Evolutionary conservation across 257 asterid species (phyloP).

Genomic region (Scutellaria baicalensis): DNA sequence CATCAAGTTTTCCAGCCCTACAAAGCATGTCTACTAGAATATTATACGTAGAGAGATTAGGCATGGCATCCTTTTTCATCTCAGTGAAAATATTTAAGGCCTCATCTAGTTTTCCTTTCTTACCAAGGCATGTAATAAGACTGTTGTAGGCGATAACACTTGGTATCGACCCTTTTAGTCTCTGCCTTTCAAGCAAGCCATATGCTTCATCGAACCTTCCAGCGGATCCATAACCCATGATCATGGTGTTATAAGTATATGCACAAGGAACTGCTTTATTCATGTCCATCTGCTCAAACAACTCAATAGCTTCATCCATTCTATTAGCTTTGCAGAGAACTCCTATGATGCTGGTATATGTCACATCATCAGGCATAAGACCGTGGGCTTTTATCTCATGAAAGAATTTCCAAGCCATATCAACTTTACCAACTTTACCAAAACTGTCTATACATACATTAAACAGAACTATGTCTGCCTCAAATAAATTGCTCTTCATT

Average conservation of each 20-base stretch:
- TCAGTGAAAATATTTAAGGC: conserved; percentile 60
- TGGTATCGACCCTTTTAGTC: conserved; percentile 78
- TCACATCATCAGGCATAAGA: conserved; percentile 74
- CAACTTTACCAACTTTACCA: conserved; percentile 87
- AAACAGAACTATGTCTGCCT: conserved; percentile 84
- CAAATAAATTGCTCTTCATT: conserved; percentile 73
- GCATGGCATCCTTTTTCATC: conserved; percentile 88
- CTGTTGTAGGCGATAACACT: conserved; percentile 84
- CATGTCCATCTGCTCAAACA: conserved; percentile 82
- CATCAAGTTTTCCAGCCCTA: conserved; percentile 50
- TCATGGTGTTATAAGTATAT: conserved; percentile 92
- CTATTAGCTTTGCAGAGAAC: conserved; percentile 70
- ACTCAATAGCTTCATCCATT: conserved; percentile 68
- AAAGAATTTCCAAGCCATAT: conserved; percentile 94
- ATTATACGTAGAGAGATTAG: conserved; percentile 77
- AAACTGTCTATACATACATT: conserved; percentile 90
- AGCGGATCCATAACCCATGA: conserved; percentile 88
- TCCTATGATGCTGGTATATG: conserved; percentile 90
- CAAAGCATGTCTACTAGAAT: conserved; percentile 86
- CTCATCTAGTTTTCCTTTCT: conserved; percentile 64
- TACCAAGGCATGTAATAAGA: conserved; percentile 82
- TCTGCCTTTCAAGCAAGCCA: conserved; percentile 80
- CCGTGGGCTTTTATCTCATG: conserved; percentile 74
- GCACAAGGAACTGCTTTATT: conserved; percentile 82
- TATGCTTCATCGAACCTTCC: conserved; percentile 83